Base-by-base conservation (phyloP, 805 yeast species). In the Cyberlindnera mycetangii region DNA sequence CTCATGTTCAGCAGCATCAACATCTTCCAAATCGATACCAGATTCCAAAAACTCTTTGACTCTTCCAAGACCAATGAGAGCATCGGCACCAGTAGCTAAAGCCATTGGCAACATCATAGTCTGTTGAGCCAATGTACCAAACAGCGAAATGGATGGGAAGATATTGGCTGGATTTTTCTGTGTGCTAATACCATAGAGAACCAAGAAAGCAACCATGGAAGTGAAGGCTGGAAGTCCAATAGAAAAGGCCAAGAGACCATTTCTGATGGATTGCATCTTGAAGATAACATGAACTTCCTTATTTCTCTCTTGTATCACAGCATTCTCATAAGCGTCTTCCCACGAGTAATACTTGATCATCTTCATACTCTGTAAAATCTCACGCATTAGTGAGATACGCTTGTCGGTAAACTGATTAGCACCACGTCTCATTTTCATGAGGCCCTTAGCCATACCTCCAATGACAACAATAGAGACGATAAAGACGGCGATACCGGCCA, bases 261-360 rank as follows among this genome's bases (percentile, higher is more conserved):
- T 84, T 62, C 90, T 76, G 25, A 78, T 58, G 32, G 79, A 66
- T 56, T 84, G 88, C 70, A 85, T 75, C 38, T 63, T 67, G 55
- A 77, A 71, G 51, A 87, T 70, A 41, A 71, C 66, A 8, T 54
- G 50, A 75, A 83, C 78, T 64, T 88, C 96, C 20, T 68, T 61
- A 1, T 54, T 53, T 58, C 96, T 74, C 30, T 77, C 67, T 4
- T 70, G 69, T 7, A 76, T 54, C 34, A 87, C 74, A 37, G 75
- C 61, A 11, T 71, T 61, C 42, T 71, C 69, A 61, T 86, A 88
- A 1, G 96, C 87, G 21, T 71, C 72, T 65, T 89, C 96, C 96
- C 96, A 88, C 1, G 92, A 83, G 60, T 88, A 88, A 61, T 74
- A 85, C 67, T 88, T 88, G 65, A 88, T 84, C 61, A 83, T 74